These are phyloP conservation scores for Cardamine chenopodiifolia DNA, from an alignment of 345 rosid genomes.

Conservation along the genomic window DNA sequence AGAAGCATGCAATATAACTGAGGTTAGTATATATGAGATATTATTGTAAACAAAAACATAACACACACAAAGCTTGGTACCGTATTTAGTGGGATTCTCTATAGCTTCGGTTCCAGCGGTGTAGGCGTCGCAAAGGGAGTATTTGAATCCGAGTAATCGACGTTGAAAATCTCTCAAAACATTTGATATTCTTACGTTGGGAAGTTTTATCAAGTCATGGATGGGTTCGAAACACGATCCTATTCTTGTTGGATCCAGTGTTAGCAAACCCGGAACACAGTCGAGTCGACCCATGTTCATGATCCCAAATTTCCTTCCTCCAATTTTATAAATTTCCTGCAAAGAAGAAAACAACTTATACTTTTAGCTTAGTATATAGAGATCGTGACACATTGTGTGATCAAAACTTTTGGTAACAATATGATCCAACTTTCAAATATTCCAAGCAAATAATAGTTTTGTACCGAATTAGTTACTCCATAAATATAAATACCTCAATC, in stretches of 20 bases:
- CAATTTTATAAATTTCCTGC: slow-evolving; percentile 61
- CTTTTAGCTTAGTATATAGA: no score
- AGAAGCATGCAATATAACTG: neutral
- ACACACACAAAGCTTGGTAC: slow-evolving; percentile 43
- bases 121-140: slow-evolving; percentile 58
- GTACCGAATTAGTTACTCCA: slow-evolving; percentile 3
- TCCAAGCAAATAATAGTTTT: neutral
- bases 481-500: slow-evolving; percentile 42
- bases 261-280: slow-evolving; percentile 60
- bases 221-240: slow-evolving; percentile 56
- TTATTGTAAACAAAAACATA: neutral
- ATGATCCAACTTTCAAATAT: neutral
- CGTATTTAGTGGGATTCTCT: slow-evolving; percentile 60
- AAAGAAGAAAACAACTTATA: slow-evolving; percentile 12
- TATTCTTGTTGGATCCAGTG: slow-evolving; percentile 39
- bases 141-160: slow-evolving; percentile 56
- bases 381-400: no score
- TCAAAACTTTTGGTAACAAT: neutral
- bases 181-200: slow-evolving; percentile 53
- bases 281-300: slow-evolving; percentile 62
- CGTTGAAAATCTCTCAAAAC: slow-evolving; percentile 45
- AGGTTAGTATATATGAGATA: neutral
- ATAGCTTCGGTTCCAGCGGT: slow-evolving; percentile 45
- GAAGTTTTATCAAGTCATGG: slow-evolving; percentile 49
- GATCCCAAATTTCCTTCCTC: slow-evolving; percentile 75